A percentile compares a stretch with the other conserved stretches of the same genome.
Evolutionary conservation across 2,329 filamentous ascomycete genomes (phyloP).

Genomic region (Byssoonygena ceratinophila): DNA sequence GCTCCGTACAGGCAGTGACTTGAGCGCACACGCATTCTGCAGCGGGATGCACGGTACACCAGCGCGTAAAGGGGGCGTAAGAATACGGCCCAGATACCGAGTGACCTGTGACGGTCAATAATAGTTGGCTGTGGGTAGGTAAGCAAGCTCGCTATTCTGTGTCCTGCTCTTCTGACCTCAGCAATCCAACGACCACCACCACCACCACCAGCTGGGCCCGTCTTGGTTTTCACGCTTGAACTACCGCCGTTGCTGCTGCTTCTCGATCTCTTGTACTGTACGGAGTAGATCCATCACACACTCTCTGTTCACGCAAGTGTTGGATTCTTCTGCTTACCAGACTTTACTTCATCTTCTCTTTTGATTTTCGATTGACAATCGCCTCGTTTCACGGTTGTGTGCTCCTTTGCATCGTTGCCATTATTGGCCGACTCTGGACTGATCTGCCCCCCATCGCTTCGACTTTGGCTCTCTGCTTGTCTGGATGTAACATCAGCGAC

Average conservation of each 20-base stretch:
- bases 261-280: no score
- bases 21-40: neutral
- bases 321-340: no score
- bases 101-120: neutral
- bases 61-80: neutral
- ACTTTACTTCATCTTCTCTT: neutral
- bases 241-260: neutral
- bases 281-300: no score
- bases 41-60: neutral
- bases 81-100: neutral
- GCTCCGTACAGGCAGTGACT: neutral
- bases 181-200: neutral
- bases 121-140: no score
- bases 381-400: neutral
- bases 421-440: no score
- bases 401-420: neutral
- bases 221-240: neutral
- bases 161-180: neutral
- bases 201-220: no score
- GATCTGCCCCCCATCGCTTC: neutral
- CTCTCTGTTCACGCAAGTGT: no score
- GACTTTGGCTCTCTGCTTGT: neutral
- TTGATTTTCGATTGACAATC: neutral
- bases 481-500: slow-evolving; percentile 7
- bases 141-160: neutral